A percentile compares a stretch with the other conserved stretches of the same genome.
phyloP scores from a whole-genome alignment of 768 basidiomycete genomes.

The Pholiota molesta region DNA sequence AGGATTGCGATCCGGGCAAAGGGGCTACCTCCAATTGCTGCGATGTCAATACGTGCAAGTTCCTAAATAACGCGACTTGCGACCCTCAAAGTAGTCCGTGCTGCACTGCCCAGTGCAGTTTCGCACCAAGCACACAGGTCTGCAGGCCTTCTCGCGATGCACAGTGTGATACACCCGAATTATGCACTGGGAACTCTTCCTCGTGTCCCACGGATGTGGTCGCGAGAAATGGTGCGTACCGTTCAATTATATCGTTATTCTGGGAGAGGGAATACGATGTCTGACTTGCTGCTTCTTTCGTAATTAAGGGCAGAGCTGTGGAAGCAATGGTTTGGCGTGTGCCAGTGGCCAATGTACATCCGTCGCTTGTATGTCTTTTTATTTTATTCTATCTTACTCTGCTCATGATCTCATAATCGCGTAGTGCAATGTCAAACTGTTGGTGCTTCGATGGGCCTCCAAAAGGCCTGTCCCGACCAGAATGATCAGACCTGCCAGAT shows the following conservation, averaged over 20 bases:
- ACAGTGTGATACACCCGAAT: conserved; percentile 71
- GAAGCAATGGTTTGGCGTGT: conserved; percentile 63
- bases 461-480: conserved; percentile 63
- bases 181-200: conserved; percentile 75
- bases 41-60: conserved; percentile 75
- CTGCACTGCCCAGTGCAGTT: conserved; percentile 70
- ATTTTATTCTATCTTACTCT: conserved; percentile 10
- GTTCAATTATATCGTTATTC: conserved; percentile 5
- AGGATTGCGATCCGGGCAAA: conserved; percentile 85
- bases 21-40: conserved; percentile 70
- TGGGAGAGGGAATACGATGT: conserved; percentile 13
- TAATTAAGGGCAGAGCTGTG: conserved; percentile 63
- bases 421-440: conserved; percentile 76
- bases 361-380: conserved; percentile 51
- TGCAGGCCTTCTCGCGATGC: conserved; percentile 72
- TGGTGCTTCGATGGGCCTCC: conserved; percentile 72
- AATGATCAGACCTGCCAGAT: conserved; percentile 75
- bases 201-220: conserved; percentile 70
- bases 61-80: conserved; percentile 70
- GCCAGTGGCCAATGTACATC: conserved; percentile 83
- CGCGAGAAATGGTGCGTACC: conserved; percentile 57
- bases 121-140: conserved; percentile 67
- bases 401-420: conserved; percentile 16
- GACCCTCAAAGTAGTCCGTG: conserved; percentile 78
- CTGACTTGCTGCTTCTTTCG: conserved; percentile 10